Conservation (phyloP, 805 yeast genomes). For the Yamadazyma paraphyllophila region DNA sequence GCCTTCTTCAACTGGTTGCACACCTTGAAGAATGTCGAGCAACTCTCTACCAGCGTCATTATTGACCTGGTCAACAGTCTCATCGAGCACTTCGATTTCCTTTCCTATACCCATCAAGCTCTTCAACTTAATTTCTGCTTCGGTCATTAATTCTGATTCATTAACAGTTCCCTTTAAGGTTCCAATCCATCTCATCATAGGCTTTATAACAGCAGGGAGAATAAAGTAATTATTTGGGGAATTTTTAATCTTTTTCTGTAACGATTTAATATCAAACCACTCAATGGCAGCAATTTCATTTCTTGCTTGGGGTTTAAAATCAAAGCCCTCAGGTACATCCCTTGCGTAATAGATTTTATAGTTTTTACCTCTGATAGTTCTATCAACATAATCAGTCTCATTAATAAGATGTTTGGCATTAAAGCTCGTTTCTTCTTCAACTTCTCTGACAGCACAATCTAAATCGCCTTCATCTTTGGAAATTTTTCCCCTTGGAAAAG, state of each 20-base stretch:
- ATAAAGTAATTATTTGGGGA: constrained; percentile 41
- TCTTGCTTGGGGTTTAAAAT: constrained; percentile 79
- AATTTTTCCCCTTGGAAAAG: constrained; percentile 96
- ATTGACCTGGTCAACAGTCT: constrained; percentile 10
- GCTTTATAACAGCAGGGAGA: constrained; percentile 49
- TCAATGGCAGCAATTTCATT: constrained; percentile 82
- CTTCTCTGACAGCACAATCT: constrained; percentile 89
- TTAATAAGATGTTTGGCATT: constrained; percentile 69
- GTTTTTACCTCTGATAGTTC: constrained; percentile 80
- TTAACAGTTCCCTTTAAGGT: constrained; percentile 45
- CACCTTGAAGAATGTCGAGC: constrained; percentile 55
- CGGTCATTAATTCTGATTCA: constrained; percentile 58
- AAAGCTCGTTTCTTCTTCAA: constrained; percentile 89
- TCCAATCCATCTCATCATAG: constrained; percentile 53
- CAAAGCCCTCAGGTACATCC: constrained; percentile 72
- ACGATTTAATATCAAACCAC: constrained; percentile 63
- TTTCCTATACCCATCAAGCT: constrained; percentile 56
- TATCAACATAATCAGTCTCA: constrained; percentile 73
- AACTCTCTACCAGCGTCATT: constrained; percentile 77
- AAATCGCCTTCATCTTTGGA: constrained; percentile 88
- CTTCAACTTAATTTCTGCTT: constrained; percentile 67
- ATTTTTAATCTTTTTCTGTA: constrained; percentile 41
- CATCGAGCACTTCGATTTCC: constrained; percentile 6
- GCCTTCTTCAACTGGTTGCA: constrained; percentile 13
- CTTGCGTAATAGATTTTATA: constrained; percentile 76